Evolutionary conservation across 2,329 filamentous ascomycete genomes (phyloP), one percentile per base, ranked within the genome.

Genomic region (Xylaria sp.): DNA sequence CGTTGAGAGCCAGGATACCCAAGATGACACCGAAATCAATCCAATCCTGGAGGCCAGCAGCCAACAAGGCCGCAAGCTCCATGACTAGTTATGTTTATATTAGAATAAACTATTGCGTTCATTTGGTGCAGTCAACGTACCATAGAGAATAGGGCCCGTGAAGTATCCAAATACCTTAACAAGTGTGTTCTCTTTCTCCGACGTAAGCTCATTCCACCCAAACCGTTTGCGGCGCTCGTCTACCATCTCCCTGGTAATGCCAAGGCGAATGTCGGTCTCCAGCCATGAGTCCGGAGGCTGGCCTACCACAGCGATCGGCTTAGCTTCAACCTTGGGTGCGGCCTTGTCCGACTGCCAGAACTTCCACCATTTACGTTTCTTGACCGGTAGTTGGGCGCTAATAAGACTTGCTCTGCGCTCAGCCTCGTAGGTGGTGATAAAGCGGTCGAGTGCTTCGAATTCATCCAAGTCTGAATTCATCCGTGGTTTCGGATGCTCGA

Each of bases 11-110:
- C 63, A 93, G 82, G 79, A 93, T 93, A 83, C 86, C 90, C 74
- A 90, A 87, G 78, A 93, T 93, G 79, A 93, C 89, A 86, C 90
- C 90, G 73, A 92, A 86, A 82, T 93, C 90, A 71, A 92, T 86
- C 90, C 90, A 93, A 81, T 92, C 89, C 78, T 86, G 85, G 70
- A 93, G 88, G 86, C 90, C 90, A 77, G 89, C 89, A 73, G 90
- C 90, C 74, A 93, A 84, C 60, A 92, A 81, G 75, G 91, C 90
- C 81, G 90, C 90, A 76, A 92, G 78, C 85, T 93, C 90, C 90
- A 93, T 93, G 78, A 92, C 89, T 90, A 70, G 54, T 11, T 17
- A 53, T 3, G 38, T 1, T 66, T n/a, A 66, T 13, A 29, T 17
- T 9, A 22, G 4, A 42, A 42, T 20, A 29, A 25, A 50, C 1